Conservation (phyloP, 208 protist genomes). For the Porcisia hertigi region DNA sequence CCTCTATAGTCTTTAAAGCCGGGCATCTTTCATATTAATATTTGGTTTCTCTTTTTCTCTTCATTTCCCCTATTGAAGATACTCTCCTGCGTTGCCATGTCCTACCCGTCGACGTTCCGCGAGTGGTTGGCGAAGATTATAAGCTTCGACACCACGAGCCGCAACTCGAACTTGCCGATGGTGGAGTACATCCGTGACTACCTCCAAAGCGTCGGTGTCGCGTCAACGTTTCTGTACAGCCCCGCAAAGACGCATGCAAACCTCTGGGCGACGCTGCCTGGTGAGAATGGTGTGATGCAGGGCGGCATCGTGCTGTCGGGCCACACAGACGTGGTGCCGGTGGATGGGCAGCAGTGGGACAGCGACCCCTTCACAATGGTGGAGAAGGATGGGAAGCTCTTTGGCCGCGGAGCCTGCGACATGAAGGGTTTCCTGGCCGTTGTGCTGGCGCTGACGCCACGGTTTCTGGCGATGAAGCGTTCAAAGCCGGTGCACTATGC, state of each 20-base stretch:
- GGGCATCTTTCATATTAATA: not conserved
- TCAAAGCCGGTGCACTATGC: constrained; percentile 60
- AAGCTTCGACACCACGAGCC: constrained; percentile 63
- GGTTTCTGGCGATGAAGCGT: constrained; percentile 44
- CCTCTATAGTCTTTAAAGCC: not conserved
- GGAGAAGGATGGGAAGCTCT: constrained; percentile 60
- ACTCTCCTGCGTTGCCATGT: not conserved
- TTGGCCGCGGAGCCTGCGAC: constrained; percentile 59
- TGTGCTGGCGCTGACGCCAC: constrained; percentile 42
- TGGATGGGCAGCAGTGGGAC: constrained; percentile 64
- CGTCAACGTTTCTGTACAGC: constrained; percentile 41
- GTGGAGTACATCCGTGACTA: constrained; percentile 45
- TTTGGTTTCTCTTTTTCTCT: not conserved
- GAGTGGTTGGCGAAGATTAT: constrained; percentile 52
- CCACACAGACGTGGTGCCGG: constrained; percentile 68
- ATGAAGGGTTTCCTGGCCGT: constrained; percentile 76
- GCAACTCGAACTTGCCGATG: constrained; percentile 56
- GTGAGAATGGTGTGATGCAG: constrained; percentile 38
- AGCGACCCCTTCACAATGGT: constrained; percentile 58
- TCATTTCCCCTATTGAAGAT: not conserved
- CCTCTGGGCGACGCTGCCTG: constrained; percentile 64
- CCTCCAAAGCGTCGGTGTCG: constrained; percentile 31
- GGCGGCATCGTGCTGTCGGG: constrained; percentile 67
- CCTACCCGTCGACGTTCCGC: constrained; percentile 22
- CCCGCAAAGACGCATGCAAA: constrained; percentile 49